Conservation (phyloP, 1,284 basidiomycete species). For the Chalciporus sp. region DNA sequence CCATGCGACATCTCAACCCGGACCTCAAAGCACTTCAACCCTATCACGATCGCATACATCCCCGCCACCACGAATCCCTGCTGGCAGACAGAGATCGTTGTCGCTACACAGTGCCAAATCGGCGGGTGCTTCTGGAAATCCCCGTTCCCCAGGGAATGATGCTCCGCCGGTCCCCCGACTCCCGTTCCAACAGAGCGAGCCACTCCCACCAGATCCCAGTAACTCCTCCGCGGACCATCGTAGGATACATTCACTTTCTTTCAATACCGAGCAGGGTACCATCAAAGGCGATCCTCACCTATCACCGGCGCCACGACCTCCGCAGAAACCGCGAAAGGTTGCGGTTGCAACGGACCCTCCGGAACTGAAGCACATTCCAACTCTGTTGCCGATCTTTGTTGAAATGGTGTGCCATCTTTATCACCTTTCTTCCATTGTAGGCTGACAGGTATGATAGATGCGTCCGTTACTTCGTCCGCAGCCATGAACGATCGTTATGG, state of each 20-base stretch:
- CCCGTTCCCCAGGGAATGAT: constrained; percentile 8
- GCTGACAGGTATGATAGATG: constrained; percentile 35
- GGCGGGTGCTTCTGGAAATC: constrained; percentile 31
- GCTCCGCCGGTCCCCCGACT: constrained; percentile 46
- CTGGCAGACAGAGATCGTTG: constrained; percentile 39
- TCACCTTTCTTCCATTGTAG: not conserved
- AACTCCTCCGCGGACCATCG: constrained; percentile 7
- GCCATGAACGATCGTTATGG: constrained; percentile 7
- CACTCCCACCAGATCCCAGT: constrained; percentile 28
- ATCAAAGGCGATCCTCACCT: not conserved
- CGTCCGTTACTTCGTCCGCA: constrained; percentile 34
- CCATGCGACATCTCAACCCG: constrained; percentile 3
- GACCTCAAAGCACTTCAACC: not conserved
- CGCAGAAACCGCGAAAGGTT: constrained; percentile 38
- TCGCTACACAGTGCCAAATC: constrained; percentile 51
- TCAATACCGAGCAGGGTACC: not conserved
- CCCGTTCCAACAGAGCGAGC: constrained; percentile 35
- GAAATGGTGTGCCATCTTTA: constrained; percentile 70
- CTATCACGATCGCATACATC: constrained; percentile 15
- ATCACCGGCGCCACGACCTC: constrained; percentile 4
- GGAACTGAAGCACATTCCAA: constrained; percentile 74
- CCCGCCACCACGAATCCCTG: constrained; percentile 6
- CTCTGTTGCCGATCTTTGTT: constrained; percentile 82
- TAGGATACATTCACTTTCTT: constrained; percentile 6
- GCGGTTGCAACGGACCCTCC: constrained; percentile 66